Conservation (phyloP, 2,329 filamentous ascomycete species). For the Monilinia vaccinii-corymbosi region DNA sequence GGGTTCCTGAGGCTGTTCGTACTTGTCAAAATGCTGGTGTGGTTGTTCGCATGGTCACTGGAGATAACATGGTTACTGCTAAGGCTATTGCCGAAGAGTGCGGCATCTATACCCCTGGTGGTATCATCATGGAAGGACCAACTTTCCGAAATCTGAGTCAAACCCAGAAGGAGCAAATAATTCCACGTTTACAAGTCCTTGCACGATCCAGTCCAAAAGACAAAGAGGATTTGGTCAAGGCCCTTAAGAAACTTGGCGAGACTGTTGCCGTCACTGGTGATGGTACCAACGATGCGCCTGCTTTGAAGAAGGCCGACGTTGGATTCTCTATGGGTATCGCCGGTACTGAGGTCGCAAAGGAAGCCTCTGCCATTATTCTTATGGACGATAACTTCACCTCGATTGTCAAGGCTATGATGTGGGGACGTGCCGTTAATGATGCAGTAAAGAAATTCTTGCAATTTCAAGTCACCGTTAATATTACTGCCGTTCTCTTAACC, state of each 20-base stretch:
- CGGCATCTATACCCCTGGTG: constrained; percentile 46
- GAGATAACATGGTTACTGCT: constrained; percentile 63
- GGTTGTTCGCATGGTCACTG: constrained; percentile 65
- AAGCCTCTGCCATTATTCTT: constrained; percentile 51
- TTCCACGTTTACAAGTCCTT: constrained; percentile 58
- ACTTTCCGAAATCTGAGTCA: constrained; percentile 54
- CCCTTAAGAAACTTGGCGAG: constrained; percentile 55
- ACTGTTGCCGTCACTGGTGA: constrained; percentile 60
- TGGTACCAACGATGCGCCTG: constrained; percentile 57
- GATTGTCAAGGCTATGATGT: constrained; percentile 53
- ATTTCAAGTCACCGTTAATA: constrained; percentile 65
- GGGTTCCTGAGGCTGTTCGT: constrained; percentile 58
- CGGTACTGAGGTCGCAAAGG: constrained; percentile 55
- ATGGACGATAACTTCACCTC: constrained; percentile 56
- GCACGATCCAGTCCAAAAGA: constrained; percentile 63
- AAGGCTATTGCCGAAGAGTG: constrained; percentile 66
- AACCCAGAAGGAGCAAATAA: constrained; percentile 46
- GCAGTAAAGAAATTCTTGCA: constrained; percentile 45
- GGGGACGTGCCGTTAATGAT: constrained; percentile 50
- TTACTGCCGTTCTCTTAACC: constrained; percentile 68
- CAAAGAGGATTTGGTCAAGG: constrained; percentile 55
- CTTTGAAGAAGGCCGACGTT: constrained; percentile 56
- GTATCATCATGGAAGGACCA: constrained; percentile 60
- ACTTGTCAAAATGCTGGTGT: constrained; percentile 62
- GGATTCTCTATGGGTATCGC: constrained; percentile 61